These are phyloP conservation scores for Hyphodiscus sp. DNA, from an alignment of 2,329 filamentous ascomycete species.

Conservation along the genomic window DNA sequence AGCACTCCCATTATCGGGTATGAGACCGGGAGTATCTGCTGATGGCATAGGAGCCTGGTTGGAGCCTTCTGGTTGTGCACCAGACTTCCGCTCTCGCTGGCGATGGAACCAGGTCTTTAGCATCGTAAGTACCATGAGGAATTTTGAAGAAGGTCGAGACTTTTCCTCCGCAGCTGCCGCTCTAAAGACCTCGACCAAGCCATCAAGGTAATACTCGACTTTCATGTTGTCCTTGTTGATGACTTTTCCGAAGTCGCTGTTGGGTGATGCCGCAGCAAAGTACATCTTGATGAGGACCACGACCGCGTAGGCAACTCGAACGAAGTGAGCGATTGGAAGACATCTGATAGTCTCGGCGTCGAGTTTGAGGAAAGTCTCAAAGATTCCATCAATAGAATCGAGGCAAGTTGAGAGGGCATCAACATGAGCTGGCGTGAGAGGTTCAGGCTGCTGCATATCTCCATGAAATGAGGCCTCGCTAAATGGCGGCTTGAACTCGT, in stretches of 20 bases:
- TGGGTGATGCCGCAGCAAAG: constrained; percentile 53
- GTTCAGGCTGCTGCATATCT: constrained; percentile 9
- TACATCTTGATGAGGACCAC: constrained; percentile 55
- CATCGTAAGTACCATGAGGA: constrained; percentile 64
- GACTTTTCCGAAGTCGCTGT: constrained; percentile 61
- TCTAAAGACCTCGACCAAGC: constrained; percentile 62
- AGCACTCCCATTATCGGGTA: not conserved
- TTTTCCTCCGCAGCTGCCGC: constrained; percentile 55
- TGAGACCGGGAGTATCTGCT: not conserved
- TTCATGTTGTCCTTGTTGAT: constrained; percentile 63
- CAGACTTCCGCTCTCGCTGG: constrained; percentile 24
- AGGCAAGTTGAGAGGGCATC: constrained; percentile 46
- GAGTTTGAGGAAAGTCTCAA: constrained; percentile 45
- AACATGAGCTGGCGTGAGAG: constrained; percentile 37
- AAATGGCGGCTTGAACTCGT: constrained; percentile 40
- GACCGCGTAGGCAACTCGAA: constrained; percentile 49
- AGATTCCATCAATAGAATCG: constrained; percentile 44
- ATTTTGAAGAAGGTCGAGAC: constrained; percentile 62
- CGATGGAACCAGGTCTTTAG: constrained; percentile 53
- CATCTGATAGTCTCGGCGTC: constrained; percentile 40
- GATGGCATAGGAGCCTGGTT: not conserved
- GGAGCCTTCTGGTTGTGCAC: not conserved
- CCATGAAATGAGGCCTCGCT: constrained; percentile 26
- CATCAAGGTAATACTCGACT: constrained; percentile 59
- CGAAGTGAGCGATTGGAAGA: constrained; percentile 44